These are phyloP conservation scores for Eurotiales sp. DNA, from an alignment of 2,329 filamentous ascomycete species.

Conservation along the genomic window DNA sequence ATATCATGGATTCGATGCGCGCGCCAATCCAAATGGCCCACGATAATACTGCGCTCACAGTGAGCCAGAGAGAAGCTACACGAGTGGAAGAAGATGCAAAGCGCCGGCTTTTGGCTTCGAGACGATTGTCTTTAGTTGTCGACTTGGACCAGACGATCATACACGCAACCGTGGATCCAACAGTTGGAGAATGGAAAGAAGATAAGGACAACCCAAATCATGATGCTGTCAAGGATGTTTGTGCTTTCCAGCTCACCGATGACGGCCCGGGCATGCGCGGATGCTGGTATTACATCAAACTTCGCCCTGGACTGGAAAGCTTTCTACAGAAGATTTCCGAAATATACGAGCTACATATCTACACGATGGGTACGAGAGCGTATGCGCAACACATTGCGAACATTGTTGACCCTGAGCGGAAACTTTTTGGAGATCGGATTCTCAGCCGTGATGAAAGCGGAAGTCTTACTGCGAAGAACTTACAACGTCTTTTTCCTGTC, in stretches of 20 bases:
- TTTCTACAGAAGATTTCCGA: slow-evolving; percentile 76
- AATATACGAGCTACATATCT: slow-evolving; percentile 93
- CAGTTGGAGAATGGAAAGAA: slow-evolving; percentile 90
- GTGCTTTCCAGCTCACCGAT: slow-evolving; percentile 82
- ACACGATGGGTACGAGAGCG: slow-evolving; percentile 98
- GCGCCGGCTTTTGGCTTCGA: slow-evolving; percentile 70
- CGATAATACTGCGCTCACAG: slow-evolving; percentile 79
- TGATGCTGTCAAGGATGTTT: slow-evolving; percentile 82
- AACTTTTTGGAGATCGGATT: slow-evolving; percentile 88
- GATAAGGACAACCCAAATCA: slow-evolving; percentile 88
- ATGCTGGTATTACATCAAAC: slow-evolving; percentile 98
- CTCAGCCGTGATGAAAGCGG: slow-evolving; percentile 97
- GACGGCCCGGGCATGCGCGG: slow-evolving; percentile 71
- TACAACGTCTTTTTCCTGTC: slow-evolving; percentile 88
- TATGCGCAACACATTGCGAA: slow-evolving; percentile 89
- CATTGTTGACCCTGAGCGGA: slow-evolving; percentile 85
- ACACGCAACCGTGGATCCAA: slow-evolving; percentile 94
- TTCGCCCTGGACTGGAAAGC: slow-evolving; percentile 77
- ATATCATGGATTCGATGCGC: slow-evolving; percentile 72
- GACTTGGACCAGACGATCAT: slow-evolving; percentile 98
- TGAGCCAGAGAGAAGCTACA: slow-evolving; percentile 76
- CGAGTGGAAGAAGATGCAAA: slow-evolving; percentile 84
- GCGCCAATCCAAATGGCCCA: slow-evolving; percentile 95
- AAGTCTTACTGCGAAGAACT: slow-evolving; percentile 82
- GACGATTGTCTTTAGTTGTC: slow-evolving; percentile 89